These are phyloP conservation scores for Singerocomus inundabilis DNA, from an alignment of 1,284 basidiomycete species.

Conservation along the genomic window DNA sequence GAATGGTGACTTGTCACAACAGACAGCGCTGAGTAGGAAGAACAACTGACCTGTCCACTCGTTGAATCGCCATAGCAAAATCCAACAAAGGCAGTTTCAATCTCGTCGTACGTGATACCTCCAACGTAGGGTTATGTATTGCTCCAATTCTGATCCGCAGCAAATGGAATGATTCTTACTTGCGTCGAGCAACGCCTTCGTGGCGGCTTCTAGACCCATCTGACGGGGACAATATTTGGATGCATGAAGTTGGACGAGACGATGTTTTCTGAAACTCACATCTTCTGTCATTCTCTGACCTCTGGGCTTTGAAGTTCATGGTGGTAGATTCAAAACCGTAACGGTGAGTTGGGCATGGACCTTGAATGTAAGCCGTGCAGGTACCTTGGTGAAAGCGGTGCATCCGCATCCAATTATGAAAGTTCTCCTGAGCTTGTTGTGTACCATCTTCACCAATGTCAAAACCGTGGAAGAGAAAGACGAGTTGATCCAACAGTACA, in stretches of 20 bases:
- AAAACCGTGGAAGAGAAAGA: not conserved
- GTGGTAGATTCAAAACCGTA: not conserved
- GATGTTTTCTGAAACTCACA: slow-evolving; percentile 4
- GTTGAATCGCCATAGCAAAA: slow-evolving; percentile 82
- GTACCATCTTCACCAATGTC: slow-evolving; percentile 5
- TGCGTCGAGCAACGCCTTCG: slow-evolving; percentile 24
- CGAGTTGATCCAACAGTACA: too few species aligned
- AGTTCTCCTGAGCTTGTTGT: slow-evolving; percentile 19
- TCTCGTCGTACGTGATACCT: slow-evolving; percentile 78
- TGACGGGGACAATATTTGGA: not conserved
- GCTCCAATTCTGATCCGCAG: too few species aligned
- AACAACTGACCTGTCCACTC: slow-evolving; percentile 57
- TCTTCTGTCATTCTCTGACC: slow-evolving; percentile 27
- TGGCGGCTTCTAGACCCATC: slow-evolving; percentile 22
- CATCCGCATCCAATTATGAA: slow-evolving; percentile 29
- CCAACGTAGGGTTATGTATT: not conserved
- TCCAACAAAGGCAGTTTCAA: slow-evolving; percentile 79
- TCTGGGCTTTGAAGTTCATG: slow-evolving; percentile 17
- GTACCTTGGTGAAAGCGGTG: slow-evolving; percentile 27
- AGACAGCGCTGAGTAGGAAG: slow-evolving; percentile 39
- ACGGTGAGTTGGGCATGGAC: not conserved
- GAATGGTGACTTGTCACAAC: not conserved
- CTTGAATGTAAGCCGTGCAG: not conserved
- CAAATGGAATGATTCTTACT: slow-evolving; percentile 6
- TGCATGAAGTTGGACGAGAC: not conserved